Evolutionary conservation across 768 basidiomycete species (phyloP).

Genomic region (Termitomyces sp.): DNA sequence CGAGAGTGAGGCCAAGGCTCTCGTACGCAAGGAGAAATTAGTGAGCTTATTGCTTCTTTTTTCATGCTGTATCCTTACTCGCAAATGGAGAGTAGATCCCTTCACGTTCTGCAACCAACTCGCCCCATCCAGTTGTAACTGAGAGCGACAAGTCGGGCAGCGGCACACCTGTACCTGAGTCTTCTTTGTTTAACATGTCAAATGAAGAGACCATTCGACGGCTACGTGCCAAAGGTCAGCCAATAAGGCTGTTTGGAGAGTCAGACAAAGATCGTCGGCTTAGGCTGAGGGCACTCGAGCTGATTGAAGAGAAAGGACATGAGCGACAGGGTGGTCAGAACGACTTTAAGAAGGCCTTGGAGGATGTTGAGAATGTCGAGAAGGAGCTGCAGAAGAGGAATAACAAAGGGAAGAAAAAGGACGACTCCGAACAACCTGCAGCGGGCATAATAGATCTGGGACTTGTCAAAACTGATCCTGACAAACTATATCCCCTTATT

Average conservation of each 20-base stretch:
- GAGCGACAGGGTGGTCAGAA: constrained; percentile 84
- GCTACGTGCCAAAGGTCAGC: constrained; percentile 87
- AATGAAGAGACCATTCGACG: constrained; percentile 90
- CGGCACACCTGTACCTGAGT: constrained; percentile 41
- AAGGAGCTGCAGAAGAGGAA: constrained; percentile 56
- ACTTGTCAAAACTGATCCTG: constrained; percentile 85
- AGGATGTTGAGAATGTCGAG: constrained; percentile 82
- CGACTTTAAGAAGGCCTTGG: constrained; percentile 87
- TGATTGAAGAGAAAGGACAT: constrained; percentile 87
- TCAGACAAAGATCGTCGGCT: constrained; percentile 90
- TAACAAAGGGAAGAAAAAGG: constrained; percentile 59
- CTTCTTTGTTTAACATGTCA: constrained; percentile 77
- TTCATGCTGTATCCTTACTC: constrained; percentile 24
- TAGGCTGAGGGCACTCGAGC: constrained; percentile 86
- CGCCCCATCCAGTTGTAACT: constrained; percentile 25
- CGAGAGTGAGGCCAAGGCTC: constrained; percentile 26
- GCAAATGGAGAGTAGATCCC: constrained; percentile 43
- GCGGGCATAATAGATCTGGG: constrained; percentile 69
- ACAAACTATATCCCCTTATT: constrained; percentile 94
- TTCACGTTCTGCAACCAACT: constrained; percentile 35
- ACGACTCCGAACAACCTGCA: constrained; percentile 47
- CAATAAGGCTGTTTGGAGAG: constrained; percentile 92
- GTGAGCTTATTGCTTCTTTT: constrained; percentile 31
- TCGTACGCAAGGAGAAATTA: constrained; percentile 28
- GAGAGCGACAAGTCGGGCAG: constrained; percentile 22